Evolutionary conservation across 345 rosid genomes (phyloP), one percentile per base, ranked within the genome.

Genomic region (Gossypium longicalyx): DNA sequence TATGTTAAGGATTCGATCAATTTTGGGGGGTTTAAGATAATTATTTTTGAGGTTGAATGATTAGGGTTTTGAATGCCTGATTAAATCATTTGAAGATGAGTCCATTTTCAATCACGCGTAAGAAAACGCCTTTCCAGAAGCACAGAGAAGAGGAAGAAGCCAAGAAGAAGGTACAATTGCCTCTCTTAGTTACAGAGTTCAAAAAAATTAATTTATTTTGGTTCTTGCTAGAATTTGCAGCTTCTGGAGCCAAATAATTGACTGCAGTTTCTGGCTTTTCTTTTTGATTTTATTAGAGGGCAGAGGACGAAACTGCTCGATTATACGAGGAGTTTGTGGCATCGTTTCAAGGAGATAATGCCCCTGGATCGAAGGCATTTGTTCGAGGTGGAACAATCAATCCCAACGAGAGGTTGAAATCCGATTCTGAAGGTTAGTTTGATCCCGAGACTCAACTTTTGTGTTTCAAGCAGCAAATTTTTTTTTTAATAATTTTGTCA

Each of bases 81-180:
- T 73, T 60, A 16, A 41, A 25, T 47, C 23, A 23, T 73, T 58
- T 73, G 74, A 80, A 76, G 74, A 92, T 94, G 98, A 92, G 94
- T 76, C 90, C 97, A 2, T 94, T 94, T 87, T 92, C 98, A 48
- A 91, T 94, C 59, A 89, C 95, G 6, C 87, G 96, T 67, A 94
- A 94, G 86, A 94, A 94, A 75, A 94, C 98, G 2, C 98, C 98
- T 22, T 94, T 94, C 71, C 98, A 94, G 89, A 94, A 94, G 85
- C 97, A 92, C 78, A 86, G 98, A 75, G 98, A 94, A 77, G 98
- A 91, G 86, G 99, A 95, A 84, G 98, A 93, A 79, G 99, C 99
- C 43, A 88, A 84, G 87, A 95, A 95, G 74, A 95, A 95, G 97
- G 98, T 87, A 72, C 17, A 11, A 7, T 13, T 9, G 16, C n/a